Percentiles rank a stretch among this genome's conserved stretches.
Evolutionary conservation across 1,284 basidiomycete species (phyloP).

Genomic region (Melampsora larici-populina): DNA sequence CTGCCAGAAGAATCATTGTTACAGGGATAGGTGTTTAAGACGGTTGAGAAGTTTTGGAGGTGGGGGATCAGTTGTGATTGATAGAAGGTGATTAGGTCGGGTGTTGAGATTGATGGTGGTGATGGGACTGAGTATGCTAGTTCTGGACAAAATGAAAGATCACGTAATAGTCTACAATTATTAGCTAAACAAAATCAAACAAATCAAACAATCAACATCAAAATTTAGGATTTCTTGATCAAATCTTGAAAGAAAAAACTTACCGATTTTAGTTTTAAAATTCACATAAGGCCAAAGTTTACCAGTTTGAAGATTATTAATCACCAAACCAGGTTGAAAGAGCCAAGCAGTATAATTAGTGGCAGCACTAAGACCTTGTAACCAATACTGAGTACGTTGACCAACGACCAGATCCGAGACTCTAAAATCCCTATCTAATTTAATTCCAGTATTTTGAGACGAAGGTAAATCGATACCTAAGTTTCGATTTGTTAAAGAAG

Average conservation of each 20-base stretch:
- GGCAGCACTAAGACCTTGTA: constrained; percentile 47
- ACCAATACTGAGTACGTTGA: constrained; percentile 44
- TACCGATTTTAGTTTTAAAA: constrained; percentile 27
- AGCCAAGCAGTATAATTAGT: constrained; percentile 53
- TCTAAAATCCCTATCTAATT: constrained; percentile 14
- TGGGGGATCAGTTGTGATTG: constrained; percentile 51
- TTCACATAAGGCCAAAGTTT: constrained; percentile 38
- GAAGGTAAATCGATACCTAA: constrained; percentile 19
- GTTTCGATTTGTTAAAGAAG: constrained; percentile 11
- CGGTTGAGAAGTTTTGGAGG: constrained; percentile 53
- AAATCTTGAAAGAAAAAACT: not conserved
- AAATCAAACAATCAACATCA: not conserved
- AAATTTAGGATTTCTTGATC: too few species aligned
- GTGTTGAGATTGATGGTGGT: constrained; percentile 49
- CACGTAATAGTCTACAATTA: constrained; percentile 54
- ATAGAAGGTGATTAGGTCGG: constrained; percentile 50
- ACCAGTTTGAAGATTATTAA: constrained; percentile 25
- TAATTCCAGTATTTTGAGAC: constrained; percentile 10
- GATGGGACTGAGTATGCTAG: constrained; percentile 56
- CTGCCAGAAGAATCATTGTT: constrained; percentile 50
- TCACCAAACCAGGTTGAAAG: not conserved
- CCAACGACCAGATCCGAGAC: constrained; percentile 6
- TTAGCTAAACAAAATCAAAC: constrained; percentile 45
- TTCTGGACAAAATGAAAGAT: constrained; percentile 54
- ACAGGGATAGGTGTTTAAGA: constrained; percentile 56